A percentile compares a stretch with the other conserved stretches of the same genome.
These are phyloP conservation scores for Penicillium bialowiezense DNA, from an alignment of 495 filamentous ascomycete genomes.

Conservation along the genomic window DNA sequence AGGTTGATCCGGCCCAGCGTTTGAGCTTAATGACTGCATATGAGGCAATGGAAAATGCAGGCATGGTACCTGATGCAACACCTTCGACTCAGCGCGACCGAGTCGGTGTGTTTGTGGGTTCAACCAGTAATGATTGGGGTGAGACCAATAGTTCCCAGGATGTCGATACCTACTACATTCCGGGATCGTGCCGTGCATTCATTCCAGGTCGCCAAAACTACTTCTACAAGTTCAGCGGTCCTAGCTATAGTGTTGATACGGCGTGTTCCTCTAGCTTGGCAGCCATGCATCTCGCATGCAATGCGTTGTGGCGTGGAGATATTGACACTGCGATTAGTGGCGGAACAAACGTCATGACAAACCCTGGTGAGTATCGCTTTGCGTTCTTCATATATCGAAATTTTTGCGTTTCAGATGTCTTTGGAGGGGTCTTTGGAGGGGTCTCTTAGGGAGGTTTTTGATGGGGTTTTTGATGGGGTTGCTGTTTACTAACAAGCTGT, in stretches of 20 bases:
- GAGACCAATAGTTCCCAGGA: slow-evolving; percentile 89
- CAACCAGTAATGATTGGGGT: slow-evolving; percentile 89
- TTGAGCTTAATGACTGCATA: slow-evolving; percentile 81
- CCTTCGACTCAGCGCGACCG: slow-evolving; percentile 82
- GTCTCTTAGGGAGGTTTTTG: too few relatives aligned
- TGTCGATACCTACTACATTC: slow-evolving; percentile 92
- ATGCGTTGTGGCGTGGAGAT: slow-evolving; percentile 74
- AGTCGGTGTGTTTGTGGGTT: slow-evolving; percentile 91
- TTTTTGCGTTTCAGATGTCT: too few relatives aligned
- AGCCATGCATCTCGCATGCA: slow-evolving; percentile 81
- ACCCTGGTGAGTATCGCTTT: slow-evolving; percentile 83
- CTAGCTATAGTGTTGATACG: slow-evolving; percentile 83
- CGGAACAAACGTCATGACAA: slow-evolving; percentile 76
- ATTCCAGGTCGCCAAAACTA: slow-evolving; percentile 85
- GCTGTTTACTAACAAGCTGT: too few relatives aligned
- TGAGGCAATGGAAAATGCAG: slow-evolving; percentile 88
- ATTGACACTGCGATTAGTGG: slow-evolving; percentile 84
- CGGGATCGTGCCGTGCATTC: slow-evolving; percentile 83
- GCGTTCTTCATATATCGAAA: too few relatives aligned
- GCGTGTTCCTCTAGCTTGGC: slow-evolving; percentile 86
- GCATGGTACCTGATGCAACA: slow-evolving; percentile 81
- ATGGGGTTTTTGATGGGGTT: too few relatives aligned
- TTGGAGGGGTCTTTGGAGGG: too few relatives aligned
- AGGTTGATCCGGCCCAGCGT: slow-evolving; percentile 88
- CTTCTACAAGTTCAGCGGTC: slow-evolving; percentile 84